Evolutionary conservation across 495 filamentous ascomycete species (phyloP).

Genomic region (Penicillium egyptiacum): DNA sequence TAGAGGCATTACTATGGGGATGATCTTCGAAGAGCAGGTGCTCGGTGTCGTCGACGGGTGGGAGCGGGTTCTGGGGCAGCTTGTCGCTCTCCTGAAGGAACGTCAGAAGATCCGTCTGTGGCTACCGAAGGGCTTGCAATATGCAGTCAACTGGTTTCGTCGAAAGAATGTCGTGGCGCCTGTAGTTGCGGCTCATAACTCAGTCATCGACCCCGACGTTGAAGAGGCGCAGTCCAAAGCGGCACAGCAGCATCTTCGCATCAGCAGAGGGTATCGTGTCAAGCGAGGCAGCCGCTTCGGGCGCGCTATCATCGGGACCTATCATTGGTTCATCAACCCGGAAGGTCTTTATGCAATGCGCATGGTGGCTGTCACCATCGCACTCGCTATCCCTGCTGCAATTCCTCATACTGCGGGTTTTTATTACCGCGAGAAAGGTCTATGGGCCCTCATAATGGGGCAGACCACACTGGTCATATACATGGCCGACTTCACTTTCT

Average conservation of each 20-base stretch:
- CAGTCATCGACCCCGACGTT: slow-evolving; percentile 26
- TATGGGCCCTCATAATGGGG: slow-evolving; percentile 50
- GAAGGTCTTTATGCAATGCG: slow-evolving; percentile 41
- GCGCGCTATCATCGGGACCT: slow-evolving; percentile 24
- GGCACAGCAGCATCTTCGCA: slow-evolving; percentile 31
- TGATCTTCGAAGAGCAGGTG: slow-evolving; percentile 37
- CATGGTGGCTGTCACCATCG: slow-evolving; percentile 44
- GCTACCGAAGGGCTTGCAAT: slow-evolving; percentile 28
- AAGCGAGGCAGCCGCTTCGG: slow-evolving; percentile 26
- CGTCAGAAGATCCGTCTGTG: slow-evolving; percentile 26
- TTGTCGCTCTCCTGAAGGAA: slow-evolving; percentile 25
- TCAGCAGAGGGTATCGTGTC: slow-evolving; percentile 31
- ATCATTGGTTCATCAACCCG: slow-evolving; percentile 36
- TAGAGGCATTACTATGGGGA: slow-evolving; percentile 23
- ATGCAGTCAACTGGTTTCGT: slow-evolving; percentile 26
- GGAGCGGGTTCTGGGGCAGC: slow-evolving; percentile 22
- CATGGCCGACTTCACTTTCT: slow-evolving; percentile 47
- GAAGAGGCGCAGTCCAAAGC: slow-evolving; percentile 25
- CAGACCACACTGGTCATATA: slow-evolving; percentile 45
- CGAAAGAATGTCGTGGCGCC: slow-evolving; percentile 21
- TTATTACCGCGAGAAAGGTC: slow-evolving; percentile 46
- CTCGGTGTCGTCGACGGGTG: slow-evolving; percentile 24
- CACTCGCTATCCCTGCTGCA: slow-evolving; percentile 38
- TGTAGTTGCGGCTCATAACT: slow-evolving; percentile 13
- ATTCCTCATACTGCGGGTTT: slow-evolving; percentile 44